Base-by-base conservation (phyloP, 2,329 filamentous ascomycete genomes). In the Pezicula carpinea region DNA sequence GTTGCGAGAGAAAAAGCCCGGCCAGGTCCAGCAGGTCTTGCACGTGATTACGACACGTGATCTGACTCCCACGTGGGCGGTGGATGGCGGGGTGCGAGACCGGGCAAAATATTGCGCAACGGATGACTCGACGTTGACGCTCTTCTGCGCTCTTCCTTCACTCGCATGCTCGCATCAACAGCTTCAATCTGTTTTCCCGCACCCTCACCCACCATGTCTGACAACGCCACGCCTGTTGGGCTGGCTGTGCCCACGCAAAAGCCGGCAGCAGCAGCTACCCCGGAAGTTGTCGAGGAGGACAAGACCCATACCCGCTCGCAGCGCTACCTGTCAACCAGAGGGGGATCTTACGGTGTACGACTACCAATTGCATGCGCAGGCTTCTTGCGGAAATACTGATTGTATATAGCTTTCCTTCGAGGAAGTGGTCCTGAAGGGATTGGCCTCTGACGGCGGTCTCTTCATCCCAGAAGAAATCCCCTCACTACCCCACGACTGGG, bases 391-490 rank as follows among this genome's bases (percentile, higher is more conserved):
- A 11, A 11, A 43, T 43, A 39, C 49, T 58, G 48, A 59, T 29
- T 15, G 3, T 29, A n/a, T 23, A 18, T 56, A 91, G 86, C 77
- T 95, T 58, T 91, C 89, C 44, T 96, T 96, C 66, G 91, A 96
- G 69, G 83, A 90, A 45, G 90, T 90, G 39, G 89, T 96, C 34
- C 76, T 96, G 55, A 95, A 95, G 68, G 90, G 90, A 38, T 82
- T 96, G 48, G 90, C 89, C 49, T 75, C 80, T 39, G 91, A 96
- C 62, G 89, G 89, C 49, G 91, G 91, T 44, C 82, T 96, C 22
- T 96, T 92, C 73, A 85, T 96, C 53, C 91, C 91, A 35, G 85
- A 96, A 64, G 77, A 85, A 54, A 85, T 95, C 52, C 90, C 90
- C 42, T 66, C 72, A 4, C 66, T 85, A 46, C 80, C 79, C 47